These are phyloP conservation scores for Chrysoporthe puriensis DNA, from an alignment of 2,329 filamentous ascomycete species.

Conservation along the genomic window DNA sequence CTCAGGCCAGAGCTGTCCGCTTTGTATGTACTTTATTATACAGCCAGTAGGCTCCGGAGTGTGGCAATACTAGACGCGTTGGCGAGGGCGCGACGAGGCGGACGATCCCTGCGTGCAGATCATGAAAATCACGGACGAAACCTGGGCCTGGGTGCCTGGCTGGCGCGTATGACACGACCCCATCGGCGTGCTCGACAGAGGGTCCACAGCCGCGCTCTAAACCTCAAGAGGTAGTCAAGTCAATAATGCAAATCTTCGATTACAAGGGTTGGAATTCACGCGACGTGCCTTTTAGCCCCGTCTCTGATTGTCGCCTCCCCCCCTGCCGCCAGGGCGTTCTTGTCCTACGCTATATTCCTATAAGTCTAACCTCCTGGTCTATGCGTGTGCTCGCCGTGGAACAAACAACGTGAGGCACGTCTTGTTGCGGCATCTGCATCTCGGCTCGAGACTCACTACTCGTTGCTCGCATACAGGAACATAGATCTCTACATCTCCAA, in stretches of 20 bases:
- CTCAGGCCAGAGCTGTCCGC: too few relatives aligned
- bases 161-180: background rate
- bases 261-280: constrained; percentile 17
- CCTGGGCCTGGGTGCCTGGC: background rate
- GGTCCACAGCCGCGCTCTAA: constrained; percentile 3
- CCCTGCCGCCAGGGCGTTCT: background rate
- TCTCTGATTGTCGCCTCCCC: constrained; percentile 2
- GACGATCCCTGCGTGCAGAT: too few relatives aligned
- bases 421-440: constrained; percentile 1
- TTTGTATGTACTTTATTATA: too few relatives aligned
- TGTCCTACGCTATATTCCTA: constrained; percentile 6
- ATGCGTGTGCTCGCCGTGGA: background rate
- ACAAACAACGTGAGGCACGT: constrained; percentile 23
- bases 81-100: too few relatives aligned
- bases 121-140: background rate
- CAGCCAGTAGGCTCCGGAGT: too few relatives aligned
- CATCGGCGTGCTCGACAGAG: background rate
- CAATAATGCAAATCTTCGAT: constrained; percentile 21
- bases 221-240: constrained; percentile 25
- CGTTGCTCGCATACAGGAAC: background rate
- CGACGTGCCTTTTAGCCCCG: constrained; percentile 17
- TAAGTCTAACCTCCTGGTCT: background rate
- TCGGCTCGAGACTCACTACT: background rate
- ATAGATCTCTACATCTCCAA: background rate
- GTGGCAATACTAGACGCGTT: too few relatives aligned